A percentile compares a stretch with the other conserved stretches of the same genome.
phyloP scores from a whole-genome alignment of 2,329 filamentous ascomycete species.

The Epichloe typhina region DNA sequence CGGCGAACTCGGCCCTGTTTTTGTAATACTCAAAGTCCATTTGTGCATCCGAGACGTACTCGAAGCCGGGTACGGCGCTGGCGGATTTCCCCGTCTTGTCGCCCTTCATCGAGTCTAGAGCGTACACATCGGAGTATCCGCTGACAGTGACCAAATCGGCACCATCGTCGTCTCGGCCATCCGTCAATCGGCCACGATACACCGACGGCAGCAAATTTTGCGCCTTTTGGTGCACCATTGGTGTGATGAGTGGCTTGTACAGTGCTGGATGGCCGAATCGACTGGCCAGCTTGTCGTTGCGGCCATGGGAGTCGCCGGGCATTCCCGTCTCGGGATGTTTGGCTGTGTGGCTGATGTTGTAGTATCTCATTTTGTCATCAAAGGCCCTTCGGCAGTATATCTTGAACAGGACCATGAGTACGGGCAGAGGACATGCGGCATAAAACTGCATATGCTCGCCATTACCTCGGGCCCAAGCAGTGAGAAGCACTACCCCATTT shows the following conservation, averaged over 20 bases:
- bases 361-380: constrained; percentile 71
- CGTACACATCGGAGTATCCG: constrained; percentile 72
- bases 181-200: constrained; percentile 67
- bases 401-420: constrained; percentile 76
- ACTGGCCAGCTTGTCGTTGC: constrained; percentile 56
- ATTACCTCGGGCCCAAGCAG: constrained; percentile 58
- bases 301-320: constrained; percentile 36
- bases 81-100: constrained; percentile 34
- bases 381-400: constrained; percentile 65
- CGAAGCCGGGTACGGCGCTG: constrained; percentile 55
- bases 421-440: constrained; percentile 58
- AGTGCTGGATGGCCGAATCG: constrained; percentile 85
- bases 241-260: constrained; percentile 79
- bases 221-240: constrained; percentile 88
- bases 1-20: constrained; percentile 74
- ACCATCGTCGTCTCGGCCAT: constrained; percentile 47
- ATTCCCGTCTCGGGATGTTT: constrained; percentile 29
- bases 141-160: constrained; percentile 45
- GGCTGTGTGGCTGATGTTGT: constrained; percentile 49
- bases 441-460: constrained; percentile 48
- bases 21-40: constrained; percentile 91
- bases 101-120: constrained; percentile 63
- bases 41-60: constrained; percentile 74
- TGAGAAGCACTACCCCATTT: constrained; percentile 64
- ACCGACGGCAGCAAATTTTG: constrained; percentile 77